phyloP scores from a whole-genome alignment of 1,284 basidiomycete species.

The Hymenochaete sp. region DNA sequence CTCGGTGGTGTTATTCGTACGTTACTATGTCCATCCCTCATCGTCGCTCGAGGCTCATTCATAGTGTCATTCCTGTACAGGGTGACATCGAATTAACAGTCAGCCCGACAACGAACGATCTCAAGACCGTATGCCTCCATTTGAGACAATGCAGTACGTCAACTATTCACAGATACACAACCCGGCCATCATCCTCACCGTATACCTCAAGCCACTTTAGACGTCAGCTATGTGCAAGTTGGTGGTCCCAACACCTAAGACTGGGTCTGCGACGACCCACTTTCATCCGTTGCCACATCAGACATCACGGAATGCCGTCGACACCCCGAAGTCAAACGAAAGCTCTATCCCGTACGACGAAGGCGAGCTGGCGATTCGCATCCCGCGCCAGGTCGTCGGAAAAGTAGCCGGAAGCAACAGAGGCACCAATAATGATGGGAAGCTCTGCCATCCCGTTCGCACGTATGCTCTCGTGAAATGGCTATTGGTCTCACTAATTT shows the following conservation, averaged over 20 bases:
- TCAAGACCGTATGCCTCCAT: slow-evolving; percentile 78
- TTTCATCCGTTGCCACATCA: slow-evolving; percentile 58
- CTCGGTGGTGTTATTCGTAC: slow-evolving; percentile 68
- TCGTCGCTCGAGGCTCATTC: background rate
- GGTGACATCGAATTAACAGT: slow-evolving; percentile 90
- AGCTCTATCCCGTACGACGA: slow-evolving; percentile 86
- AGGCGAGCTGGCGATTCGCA: slow-evolving; percentile 87
- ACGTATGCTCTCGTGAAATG: slow-evolving; percentile 19
- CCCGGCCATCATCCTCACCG: slow-evolving; percentile 9
- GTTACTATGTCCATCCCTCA: slow-evolving; percentile 18
- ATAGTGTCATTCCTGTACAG: slow-evolving; percentile 32
- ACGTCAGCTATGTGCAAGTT: slow-evolving; percentile 16
- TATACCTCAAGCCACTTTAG: slow-evolving; percentile 17
- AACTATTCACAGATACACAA: slow-evolving; percentile 2
- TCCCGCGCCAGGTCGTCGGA: slow-evolving; percentile 80
- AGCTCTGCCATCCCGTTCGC: too few species aligned
- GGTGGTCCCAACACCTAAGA: slow-evolving; percentile 29
- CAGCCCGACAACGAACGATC: slow-evolving; percentile 64
- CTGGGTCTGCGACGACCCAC: slow-evolving; percentile 70
- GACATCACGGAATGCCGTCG: slow-evolving; percentile 78
- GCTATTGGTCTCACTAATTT: slow-evolving; percentile 1
- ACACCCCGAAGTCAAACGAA: slow-evolving; percentile 91
- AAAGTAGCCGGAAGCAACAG: slow-evolving; percentile 45
- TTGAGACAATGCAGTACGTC: slow-evolving; percentile 77
- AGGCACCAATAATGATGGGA: slow-evolving; percentile 16